phyloP scores from a whole-genome alignment of 2,329 filamentous ascomycete species.

The Aureobasidium vineae region DNA sequence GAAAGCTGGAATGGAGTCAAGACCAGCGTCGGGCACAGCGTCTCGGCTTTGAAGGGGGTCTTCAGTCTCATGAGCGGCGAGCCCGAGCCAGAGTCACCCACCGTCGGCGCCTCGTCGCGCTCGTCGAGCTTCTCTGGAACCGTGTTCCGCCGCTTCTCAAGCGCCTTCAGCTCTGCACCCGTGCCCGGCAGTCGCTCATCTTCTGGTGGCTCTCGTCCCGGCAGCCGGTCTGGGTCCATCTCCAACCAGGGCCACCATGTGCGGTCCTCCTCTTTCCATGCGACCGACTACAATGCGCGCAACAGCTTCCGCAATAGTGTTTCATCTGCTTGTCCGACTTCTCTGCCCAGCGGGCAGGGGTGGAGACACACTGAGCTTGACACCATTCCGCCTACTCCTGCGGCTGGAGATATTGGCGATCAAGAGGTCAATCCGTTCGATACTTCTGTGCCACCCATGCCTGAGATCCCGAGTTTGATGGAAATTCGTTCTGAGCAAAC shows the following conservation, averaged over 20 bases:
- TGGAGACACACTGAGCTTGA: slow-evolving; percentile 36
- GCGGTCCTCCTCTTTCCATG: background rate
- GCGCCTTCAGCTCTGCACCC: slow-evolving; percentile 33
- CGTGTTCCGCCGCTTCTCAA: slow-evolving; percentile 39
- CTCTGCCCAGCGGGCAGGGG: slow-evolving; percentile 35
- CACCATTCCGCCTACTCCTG: slow-evolving; percentile 46
- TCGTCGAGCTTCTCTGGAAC: slow-evolving; percentile 35
- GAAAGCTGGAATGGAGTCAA: slow-evolving; percentile 47
- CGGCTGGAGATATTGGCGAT: slow-evolving; percentile 30
- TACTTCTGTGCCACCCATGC: slow-evolving; percentile 31
- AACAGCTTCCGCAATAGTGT: slow-evolving; percentile 41
- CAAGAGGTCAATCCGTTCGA: slow-evolving; percentile 43
- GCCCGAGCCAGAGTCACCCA: slow-evolving; percentile 16
- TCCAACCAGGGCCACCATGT: background rate
- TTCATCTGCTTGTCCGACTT: slow-evolving; percentile 42
- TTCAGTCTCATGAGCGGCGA: slow-evolving; percentile 45
- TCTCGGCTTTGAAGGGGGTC: slow-evolving; percentile 46
- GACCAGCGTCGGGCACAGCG: slow-evolving; percentile 42
- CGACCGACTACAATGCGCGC: slow-evolving; percentile 35
- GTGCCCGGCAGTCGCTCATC: slow-evolving; percentile 29
- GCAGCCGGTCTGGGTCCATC: background rate
- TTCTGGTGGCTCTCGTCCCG: slow-evolving; percentile 28
- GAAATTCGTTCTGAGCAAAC: slow-evolving; percentile 10
- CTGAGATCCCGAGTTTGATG: slow-evolving; percentile 16
- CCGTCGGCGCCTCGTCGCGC: slow-evolving; percentile 30